Evolutionary conservation across 2,329 filamentous ascomycete genomes (phyloP).

Genomic region (Gliomastix tumulicola): DNA sequence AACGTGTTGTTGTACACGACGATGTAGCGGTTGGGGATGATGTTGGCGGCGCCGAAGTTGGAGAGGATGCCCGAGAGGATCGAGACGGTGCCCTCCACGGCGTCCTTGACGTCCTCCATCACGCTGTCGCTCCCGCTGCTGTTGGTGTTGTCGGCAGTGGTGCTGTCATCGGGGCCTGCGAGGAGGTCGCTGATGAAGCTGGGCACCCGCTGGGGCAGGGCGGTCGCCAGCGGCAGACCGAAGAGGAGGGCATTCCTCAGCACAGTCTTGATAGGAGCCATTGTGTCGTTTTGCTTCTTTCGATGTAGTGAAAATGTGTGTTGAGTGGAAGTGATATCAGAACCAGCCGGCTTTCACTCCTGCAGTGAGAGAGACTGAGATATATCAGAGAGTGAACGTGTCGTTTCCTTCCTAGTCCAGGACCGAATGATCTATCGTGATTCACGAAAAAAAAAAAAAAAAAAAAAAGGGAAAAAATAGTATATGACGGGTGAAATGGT

Average conservation of each 20-base stretch:
- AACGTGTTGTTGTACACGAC: slow-evolving; percentile 56
- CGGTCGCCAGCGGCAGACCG: slow-evolving; percentile 1
- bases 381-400: too few species aligned
- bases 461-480: too few species aligned
- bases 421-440: too few species aligned
- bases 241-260: slow-evolving; percentile 2
- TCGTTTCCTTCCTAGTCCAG: too few species aligned
- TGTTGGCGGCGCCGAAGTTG: slow-evolving; percentile 39
- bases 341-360: too few species aligned
- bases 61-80: slow-evolving; percentile 23
- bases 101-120: slow-evolving; percentile 2
- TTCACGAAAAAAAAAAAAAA: too few species aligned
- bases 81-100: slow-evolving; percentile 7
- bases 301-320: too few species aligned
- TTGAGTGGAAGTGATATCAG: too few species aligned
- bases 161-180: not conserved
- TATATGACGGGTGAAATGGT: too few species aligned
- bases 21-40: slow-evolving; percentile 53
- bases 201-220: slow-evolving; percentile 2
- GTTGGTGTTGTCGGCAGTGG: not conserved
- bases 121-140: not conserved
- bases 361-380: too few species aligned
- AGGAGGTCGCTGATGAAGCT: not conserved
- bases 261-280: slow-evolving; percentile 3
- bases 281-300: too few species aligned